Evolutionary conservation across 2,329 filamentous ascomycete species (phyloP), one percentile per base, ranked within the genome.

Genomic region (Daldinia eschscholtzii): DNA sequence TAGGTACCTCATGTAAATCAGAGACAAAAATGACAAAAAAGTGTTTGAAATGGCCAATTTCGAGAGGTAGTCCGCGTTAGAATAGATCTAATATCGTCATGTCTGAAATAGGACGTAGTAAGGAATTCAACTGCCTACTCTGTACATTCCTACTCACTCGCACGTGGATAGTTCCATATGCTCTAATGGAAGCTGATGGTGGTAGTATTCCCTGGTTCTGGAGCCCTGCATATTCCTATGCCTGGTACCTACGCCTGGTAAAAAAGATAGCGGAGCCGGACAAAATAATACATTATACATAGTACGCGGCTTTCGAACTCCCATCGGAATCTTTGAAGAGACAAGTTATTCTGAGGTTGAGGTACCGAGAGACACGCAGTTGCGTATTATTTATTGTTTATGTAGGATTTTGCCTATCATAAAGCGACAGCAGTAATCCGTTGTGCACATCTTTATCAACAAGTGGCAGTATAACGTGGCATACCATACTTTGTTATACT

Each of bases 391-490:
- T 26, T 26, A 26, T 20, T 26, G 20, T 15, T 57, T 59, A 55
- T 55, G 52, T 30, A 30, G 52, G 20, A 37, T 41, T 63, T 63
- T 61, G 33, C 65, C 62, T 65, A 68, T 71, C 63, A 64, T 56
- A 55, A 26, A 37, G 53, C 48, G 60, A 66, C 68, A 64, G 33
- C 56, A 56, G 20, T 35, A 63, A 23, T 41, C 42, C 53, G 23
- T 15, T 18, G 35, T 62, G 65, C 57, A 58, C 41, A 66, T 71
- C 60, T 65, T 18, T 60, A 62, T 67, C 46, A 57, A 69, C 69
- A 71, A 65, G 66, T 71, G 66, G 66, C 69, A 64, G 55, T 60
- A 66, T 62, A 71, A 71, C 69, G 66, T 67, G 69, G 63, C 69
- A 71, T 64, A 57, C 15, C 66, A 68, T 64, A 57, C n/a, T 13